A percentile compares a stretch with the other conserved stretches of the same genome.
phyloP scores from a whole-genome alignment of 176 grass and related monocot genomes.

The Musa acuminata region DNA sequence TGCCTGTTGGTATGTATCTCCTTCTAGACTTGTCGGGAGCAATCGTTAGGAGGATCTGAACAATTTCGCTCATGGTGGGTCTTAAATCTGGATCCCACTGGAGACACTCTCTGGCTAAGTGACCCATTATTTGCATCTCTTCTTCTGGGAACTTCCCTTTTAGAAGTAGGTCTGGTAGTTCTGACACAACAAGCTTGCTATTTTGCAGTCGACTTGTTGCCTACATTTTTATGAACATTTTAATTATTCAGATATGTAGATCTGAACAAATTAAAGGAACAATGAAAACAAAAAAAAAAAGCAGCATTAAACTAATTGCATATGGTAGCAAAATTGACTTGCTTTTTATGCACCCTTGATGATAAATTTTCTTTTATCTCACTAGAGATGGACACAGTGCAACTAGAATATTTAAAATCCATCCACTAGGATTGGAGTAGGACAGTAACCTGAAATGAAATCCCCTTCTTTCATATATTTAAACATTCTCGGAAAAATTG shows the following conservation, averaged over 20 bases:
- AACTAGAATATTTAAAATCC: no score
- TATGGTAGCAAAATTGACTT: neutral
- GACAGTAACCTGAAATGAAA: no score
- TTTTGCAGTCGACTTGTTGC: conserved; percentile 61
- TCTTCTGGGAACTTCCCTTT: conserved; percentile 60
- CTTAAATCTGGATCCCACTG: conserved; percentile 91
- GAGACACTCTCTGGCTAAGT: conserved; percentile 83
- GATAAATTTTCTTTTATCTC: no score
- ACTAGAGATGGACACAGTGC: no score
- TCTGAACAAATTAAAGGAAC: neutral
- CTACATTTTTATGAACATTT: conserved; percentile 25
- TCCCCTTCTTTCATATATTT: no score
- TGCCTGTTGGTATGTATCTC: conserved; percentile 33
- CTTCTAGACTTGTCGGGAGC: conserved; percentile 40
- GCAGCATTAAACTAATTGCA: neutral
- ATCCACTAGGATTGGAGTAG: no score
- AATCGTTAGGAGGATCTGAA: conserved; percentile 87
- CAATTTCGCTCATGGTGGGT: conserved; percentile 85
- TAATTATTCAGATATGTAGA: neutral
- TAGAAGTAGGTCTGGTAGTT: conserved; percentile 69
- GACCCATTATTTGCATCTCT: conserved; percentile 97
- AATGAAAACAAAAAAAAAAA: no score
- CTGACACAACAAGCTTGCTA: conserved; percentile 59
- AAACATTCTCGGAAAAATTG: no score
- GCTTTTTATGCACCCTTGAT: no score